phyloP scores from a whole-genome alignment of 1,284 basidiomycete species.

The Leccinum ponderosum region DNA sequence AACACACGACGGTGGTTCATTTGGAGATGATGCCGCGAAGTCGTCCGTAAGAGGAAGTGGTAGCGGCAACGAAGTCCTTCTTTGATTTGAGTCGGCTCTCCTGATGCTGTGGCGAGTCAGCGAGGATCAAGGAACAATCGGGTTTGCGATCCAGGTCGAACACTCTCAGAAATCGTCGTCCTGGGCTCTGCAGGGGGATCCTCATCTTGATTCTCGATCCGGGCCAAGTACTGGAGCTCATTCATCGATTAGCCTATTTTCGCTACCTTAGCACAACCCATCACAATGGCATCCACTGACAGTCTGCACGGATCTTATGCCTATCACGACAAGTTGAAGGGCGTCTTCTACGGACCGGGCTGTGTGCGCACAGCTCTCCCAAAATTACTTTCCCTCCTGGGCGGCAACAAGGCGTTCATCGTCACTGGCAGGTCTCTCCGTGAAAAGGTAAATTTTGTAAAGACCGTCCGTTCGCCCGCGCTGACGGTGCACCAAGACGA shows the following conservation, averaged over 20 bases:
- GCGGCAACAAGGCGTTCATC: constrained; percentile 62
- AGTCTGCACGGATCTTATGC: constrained; percentile 53
- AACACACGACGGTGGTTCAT: constrained; percentile 3
- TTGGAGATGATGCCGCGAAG: constrained; percentile 8
- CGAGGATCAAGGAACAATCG: background rate
- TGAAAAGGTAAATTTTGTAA: constrained; percentile 49
- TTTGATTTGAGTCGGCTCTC: background rate
- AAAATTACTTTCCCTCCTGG: constrained; percentile 53
- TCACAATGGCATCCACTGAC: too few relatives aligned
- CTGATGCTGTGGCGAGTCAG: background rate
- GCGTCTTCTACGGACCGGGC: constrained; percentile 69
- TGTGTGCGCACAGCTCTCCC: constrained; percentile 60
- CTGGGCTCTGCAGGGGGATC: too few relatives aligned
- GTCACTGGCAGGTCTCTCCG: constrained; percentile 71
- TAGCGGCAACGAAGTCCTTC: constrained; percentile 6
- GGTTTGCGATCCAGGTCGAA: too few relatives aligned
- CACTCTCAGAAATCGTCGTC: too few relatives aligned
- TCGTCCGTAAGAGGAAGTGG: constrained; percentile 10
- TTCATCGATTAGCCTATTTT: too few relatives aligned
- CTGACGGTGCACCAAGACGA: constrained; percentile 47
- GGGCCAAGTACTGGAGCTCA: too few relatives aligned
- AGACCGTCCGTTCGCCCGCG: background rate
- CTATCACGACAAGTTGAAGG: constrained; percentile 64
- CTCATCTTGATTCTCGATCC: too few relatives aligned
- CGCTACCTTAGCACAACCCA: too few relatives aligned